Base-by-base conservation (phyloP, 768 basidiomycete genomes). In the Antrodiella citrinella region DNA sequence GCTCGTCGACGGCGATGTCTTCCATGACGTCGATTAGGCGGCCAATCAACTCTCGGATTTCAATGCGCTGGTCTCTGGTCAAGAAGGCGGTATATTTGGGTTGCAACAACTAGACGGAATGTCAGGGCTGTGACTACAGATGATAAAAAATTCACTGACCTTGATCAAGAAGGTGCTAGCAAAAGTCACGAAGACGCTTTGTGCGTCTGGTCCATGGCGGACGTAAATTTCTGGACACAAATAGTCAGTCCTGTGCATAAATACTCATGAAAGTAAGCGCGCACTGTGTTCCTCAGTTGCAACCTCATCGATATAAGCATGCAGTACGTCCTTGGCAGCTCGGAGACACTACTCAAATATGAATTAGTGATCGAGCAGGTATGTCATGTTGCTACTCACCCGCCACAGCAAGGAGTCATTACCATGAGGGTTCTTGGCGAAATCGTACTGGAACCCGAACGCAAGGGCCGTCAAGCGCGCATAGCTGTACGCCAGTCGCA, bases 161-260 rank as follows among this genome's bases (percentile, higher is more conserved):
- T 91, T 91, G 55, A 92, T 75, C 13, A 92, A 71, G 71, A 91
- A 91, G 2, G 88, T 82, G 7, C 82, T 80, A 9, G 89, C 88
- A 54, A 90, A 91, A 0, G 83, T 86, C 21, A 82, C 74, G 57
- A 91, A 88, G 9, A 91, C 81, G 52, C 80, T 82, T 55, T 90
- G 83, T 0, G 84, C 81, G 60, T 89, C 87, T 2, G 88, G 86
- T 0, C 86, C 88, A 59, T 86, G 84, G 3, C 82, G 76, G 47
- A 84, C 73, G 53, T 75, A 82, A 22, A 72, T 67, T 44, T 71
- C 80, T 81, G 63, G 19, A 51, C 52, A 56, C 13, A 13, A 42
- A 30, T 26, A n/a, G 24, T 41, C 39, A 25, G 44, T 15, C 30
- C 54, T 15, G 57, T 18, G 3, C 3, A n/a, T 12, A 4, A 18